These are phyloP conservation scores for Smithsoniella earleae DNA, from an alignment of 163 green algal species.

Conservation along the genomic window DNA sequence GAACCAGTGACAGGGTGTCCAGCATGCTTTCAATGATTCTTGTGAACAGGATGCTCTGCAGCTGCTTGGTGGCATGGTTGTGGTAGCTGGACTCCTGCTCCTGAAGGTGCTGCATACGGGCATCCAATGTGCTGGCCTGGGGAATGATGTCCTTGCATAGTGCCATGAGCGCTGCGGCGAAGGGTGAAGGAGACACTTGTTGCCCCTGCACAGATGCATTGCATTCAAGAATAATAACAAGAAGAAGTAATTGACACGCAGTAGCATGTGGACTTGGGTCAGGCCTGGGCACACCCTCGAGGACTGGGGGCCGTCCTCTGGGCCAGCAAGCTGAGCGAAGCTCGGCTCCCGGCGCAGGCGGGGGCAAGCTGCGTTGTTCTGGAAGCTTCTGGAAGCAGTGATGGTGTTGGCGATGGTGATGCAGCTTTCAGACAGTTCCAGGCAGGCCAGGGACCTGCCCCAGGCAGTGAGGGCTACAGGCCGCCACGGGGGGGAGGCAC, in stretches of 20 bases:
- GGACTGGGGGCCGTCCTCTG: neutral
- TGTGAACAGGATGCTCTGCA: too few relatives aligned
- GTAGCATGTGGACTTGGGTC: too few relatives aligned
- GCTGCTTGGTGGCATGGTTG: neutral
- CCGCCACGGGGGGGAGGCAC: too few relatives aligned
- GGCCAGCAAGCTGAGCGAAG: constrained; percentile 11
- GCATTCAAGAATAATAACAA: neutral
- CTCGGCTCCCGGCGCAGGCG: neutral
- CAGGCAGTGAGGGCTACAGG: neutral
- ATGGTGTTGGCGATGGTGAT: neutral
- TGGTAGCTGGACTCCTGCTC: neutral
- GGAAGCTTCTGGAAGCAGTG: neutral
- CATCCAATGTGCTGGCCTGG: neutral
- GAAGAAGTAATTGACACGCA: neutral
- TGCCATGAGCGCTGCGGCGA: too few relatives aligned
- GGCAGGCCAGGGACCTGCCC: neutral
- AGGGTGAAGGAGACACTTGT: too few relatives aligned
- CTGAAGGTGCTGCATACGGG: neutral
- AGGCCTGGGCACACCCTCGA: too few relatives aligned
- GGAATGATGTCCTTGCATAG: constrained; percentile 12
- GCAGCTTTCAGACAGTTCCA: neutral
- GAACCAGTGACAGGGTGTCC: too few relatives aligned
- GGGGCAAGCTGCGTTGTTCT: neutral
- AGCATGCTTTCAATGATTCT: too few relatives aligned
- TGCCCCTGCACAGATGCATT: neutral